Base-by-base conservation (phyloP, 441 rosid genomes). In the Bocquillonia castaneifolia region DNA sequence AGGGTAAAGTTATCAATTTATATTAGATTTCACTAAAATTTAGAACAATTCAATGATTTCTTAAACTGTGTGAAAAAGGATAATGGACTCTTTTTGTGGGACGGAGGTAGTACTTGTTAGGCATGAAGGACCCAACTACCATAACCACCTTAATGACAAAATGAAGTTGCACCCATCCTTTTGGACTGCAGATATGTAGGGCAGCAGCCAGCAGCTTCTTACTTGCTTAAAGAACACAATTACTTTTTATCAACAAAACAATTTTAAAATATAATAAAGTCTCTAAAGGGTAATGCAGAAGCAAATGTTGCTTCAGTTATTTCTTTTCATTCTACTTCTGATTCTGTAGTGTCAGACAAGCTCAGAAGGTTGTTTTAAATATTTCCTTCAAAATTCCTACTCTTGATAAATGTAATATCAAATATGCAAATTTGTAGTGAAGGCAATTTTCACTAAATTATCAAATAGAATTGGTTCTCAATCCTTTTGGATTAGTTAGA, bases 141-240 rank as follows among this genome's bases (percentile, higher is more conserved):
- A n/a, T n/a, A n/a, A n/a, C n/a, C n/a, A n/a, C 51, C 29, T 20
- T 31, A 29, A 50, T 26, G 22, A 17, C 59, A 42, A 55, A 17
- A 37, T 25, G 28, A 70, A 53, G 63, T 17, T 44, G 58, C 34
- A 47, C 34, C 58, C 18, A 26, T 23, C 23, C 39, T 48, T 25
- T 59, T 47, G 9, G 44, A 10, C 23, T 48, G 48, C 12, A 39
- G 29, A 55, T 47, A n/a, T 25, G 37, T 9, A 34, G 17, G 3
- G 25, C 52, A n/a, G n/a, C n/a, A n/a, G n/a, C n/a, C n/a, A 55
- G 60, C 26, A 29, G 59, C 34, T 69, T 62, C 26, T 36, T 54
- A 45, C 36, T 57, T 31, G 51, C 48, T 51, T 6, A 6, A 15
- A 3, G 2, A 44, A 45, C 26, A 34, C 31, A 50, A 10, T 29